A percentile compares a stretch with the other conserved stretches of the same genome.
These are phyloP conservation scores for Populus nigra DNA, from an alignment of 345 rosid species.

Conservation along the genomic window DNA sequence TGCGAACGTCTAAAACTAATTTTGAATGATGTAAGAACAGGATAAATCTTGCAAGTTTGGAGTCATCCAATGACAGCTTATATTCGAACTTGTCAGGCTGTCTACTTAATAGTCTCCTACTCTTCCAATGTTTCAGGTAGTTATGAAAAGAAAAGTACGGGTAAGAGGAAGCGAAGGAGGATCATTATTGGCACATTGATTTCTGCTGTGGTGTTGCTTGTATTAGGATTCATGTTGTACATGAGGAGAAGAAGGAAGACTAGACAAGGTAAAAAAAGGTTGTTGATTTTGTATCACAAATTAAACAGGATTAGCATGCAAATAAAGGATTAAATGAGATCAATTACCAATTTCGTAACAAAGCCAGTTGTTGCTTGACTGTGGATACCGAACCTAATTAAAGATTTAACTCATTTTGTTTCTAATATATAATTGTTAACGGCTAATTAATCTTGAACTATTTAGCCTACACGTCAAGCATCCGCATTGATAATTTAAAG, in stretches of 20 bases:
- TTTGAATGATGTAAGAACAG: background rate
- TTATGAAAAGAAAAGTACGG: background rate
- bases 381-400: background rate
- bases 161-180: background rate
- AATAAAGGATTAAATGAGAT: background rate
- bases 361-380: background rate
- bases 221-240: conserved; percentile 1
- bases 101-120: background rate
- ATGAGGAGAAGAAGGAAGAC: conserved; percentile 2
- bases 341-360: background rate
- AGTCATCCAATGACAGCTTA: background rate
- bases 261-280: background rate
- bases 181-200: background rate
- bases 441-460: background rate
- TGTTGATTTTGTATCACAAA: background rate
- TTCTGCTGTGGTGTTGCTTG: background rate
- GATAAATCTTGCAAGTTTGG: background rate
- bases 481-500: background rate
- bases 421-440: background rate
- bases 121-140: background rate
- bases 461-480: conserved; percentile 19
- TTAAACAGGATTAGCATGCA: background rate
- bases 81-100: background rate
- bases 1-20: background rate
- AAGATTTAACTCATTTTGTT: background rate